Conservation (phyloP, 2,329 filamentous ascomycete species). For the Monosporascus sp. region DNA sequence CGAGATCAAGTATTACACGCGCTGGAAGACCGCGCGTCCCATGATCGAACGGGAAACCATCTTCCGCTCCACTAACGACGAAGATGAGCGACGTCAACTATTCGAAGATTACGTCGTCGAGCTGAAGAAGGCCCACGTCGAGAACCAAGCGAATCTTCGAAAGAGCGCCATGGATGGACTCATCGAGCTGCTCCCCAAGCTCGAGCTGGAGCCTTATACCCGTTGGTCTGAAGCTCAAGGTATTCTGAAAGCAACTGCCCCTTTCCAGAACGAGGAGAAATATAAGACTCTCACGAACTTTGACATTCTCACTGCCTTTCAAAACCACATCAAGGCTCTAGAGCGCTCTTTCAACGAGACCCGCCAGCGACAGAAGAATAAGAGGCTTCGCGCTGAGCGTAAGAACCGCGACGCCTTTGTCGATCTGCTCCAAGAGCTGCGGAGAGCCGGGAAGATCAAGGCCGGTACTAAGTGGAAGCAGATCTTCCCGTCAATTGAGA, state of each 20-base stretch:
- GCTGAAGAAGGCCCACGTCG: slow-evolving; percentile 74
- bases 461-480: slow-evolving; percentile 88
- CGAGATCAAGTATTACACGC: slow-evolving; percentile 94
- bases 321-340: slow-evolving; percentile 88
- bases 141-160: slow-evolving; percentile 66
- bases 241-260: slow-evolving; percentile 71
- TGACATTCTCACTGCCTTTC: slow-evolving; percentile 88
- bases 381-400: slow-evolving; percentile 75
- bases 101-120: slow-evolving; percentile 91
- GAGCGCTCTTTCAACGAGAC: slow-evolving; percentile 90
- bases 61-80: slow-evolving; percentile 85
- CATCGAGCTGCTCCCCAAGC: slow-evolving; percentile 67
- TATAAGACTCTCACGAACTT: slow-evolving; percentile 81
- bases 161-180: slow-evolving; percentile 84
- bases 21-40: slow-evolving; percentile 92
- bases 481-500: slow-evolving; percentile 67
- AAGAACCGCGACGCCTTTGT: slow-evolving; percentile 80
- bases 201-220: slow-evolving; percentile 88
- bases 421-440: slow-evolving; percentile 69
- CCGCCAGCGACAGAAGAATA: slow-evolving; percentile 80
- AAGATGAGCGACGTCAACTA: slow-evolving; percentile 79
- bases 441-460: slow-evolving; percentile 74
- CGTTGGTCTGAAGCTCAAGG: slow-evolving; percentile 88
- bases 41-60: slow-evolving; percentile 95
- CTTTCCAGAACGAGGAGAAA: slow-evolving; percentile 76